Conservation (phyloP, 139 green algal species). For the Chlorella sp. region DNA sequence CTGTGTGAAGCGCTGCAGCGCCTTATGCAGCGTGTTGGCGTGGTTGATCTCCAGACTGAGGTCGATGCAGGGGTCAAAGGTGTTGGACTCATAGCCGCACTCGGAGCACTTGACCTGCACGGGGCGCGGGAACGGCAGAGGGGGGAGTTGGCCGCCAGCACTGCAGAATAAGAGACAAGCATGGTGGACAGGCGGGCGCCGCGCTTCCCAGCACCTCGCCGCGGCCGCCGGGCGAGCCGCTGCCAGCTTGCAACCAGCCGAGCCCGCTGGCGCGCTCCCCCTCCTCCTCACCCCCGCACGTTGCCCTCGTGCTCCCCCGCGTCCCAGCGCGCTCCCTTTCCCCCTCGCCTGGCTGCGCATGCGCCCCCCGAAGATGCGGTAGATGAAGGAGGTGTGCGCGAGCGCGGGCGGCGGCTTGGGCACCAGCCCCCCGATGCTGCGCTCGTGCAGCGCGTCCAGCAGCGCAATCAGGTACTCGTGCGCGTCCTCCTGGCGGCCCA, state of each 20-base stretch:
- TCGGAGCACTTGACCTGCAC: slow-evolving; percentile 83
- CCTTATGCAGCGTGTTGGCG: slow-evolving; percentile 52
- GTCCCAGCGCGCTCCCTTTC: too few relatives aligned
- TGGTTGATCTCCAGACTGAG: slow-evolving; percentile 86
- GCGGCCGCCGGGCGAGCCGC: too few relatives aligned
- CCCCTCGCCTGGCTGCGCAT: slow-evolving; percentile 80
- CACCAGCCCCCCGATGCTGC: slow-evolving; percentile 46
- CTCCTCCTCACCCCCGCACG: too few relatives aligned
- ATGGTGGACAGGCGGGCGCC: too few relatives aligned
- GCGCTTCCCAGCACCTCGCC: too few relatives aligned
- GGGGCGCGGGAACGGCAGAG: too few relatives aligned
- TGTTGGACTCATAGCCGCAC: slow-evolving; percentile 82
- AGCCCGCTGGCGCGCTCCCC: too few relatives aligned
- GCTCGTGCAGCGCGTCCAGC: slow-evolving; percentile 89
- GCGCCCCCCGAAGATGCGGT: slow-evolving; percentile 88
- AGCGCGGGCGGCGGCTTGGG: slow-evolving; percentile 71
- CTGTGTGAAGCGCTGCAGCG: slow-evolving; percentile 76
- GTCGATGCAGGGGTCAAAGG: slow-evolving; percentile 92
- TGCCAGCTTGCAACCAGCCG: too few relatives aligned
- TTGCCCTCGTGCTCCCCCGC: too few relatives aligned
- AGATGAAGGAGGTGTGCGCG: slow-evolving; percentile 79
- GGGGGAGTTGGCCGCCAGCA: too few relatives aligned
- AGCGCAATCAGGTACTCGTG: slow-evolving; percentile 92
- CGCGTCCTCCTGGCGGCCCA: slow-evolving; percentile 87
- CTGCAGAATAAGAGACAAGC: too few relatives aligned